Evolutionary conservation across 163 green algal species (phyloP).

Genomic region (Smithsoniella earleae): DNA sequence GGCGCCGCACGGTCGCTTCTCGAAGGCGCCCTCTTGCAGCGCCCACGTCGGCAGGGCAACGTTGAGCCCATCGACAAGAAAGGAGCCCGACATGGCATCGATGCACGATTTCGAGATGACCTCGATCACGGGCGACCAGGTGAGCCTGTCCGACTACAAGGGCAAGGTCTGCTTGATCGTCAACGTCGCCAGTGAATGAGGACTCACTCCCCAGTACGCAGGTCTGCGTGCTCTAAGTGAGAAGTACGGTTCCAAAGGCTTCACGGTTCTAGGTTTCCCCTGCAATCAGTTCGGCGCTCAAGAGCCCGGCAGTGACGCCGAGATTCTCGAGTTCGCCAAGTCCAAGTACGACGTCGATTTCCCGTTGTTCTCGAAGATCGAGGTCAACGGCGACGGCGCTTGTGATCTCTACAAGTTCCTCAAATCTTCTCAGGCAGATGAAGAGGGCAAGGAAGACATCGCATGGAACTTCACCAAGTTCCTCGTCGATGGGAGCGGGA

Average conservation of each 20-base stretch:
- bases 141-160: slow-evolving; percentile 43
- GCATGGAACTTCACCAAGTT: too few relatives aligned
- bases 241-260: slow-evolving; percentile 46
- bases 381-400: too few relatives aligned
- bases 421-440: too few relatives aligned
- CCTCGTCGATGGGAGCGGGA: too few relatives aligned
- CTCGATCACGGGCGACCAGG: too few relatives aligned
- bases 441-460: too few relatives aligned
- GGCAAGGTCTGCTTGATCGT: slow-evolving; percentile 58
- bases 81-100: slow-evolving; percentile 57
- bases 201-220: slow-evolving; percentile 40
- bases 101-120: too few relatives aligned
- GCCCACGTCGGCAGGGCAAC: too few relatives aligned
- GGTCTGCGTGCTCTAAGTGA: slow-evolving; percentile 51
- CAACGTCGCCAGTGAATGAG: slow-evolving; percentile 55
- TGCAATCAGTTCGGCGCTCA: slow-evolving; percentile 43
- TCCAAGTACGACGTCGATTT: slow-evolving; percentile 54
- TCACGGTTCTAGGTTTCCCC: slow-evolving; percentile 39
- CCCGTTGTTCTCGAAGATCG: slow-evolving; percentile 57
- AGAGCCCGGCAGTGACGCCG: slow-evolving; percentile 51
- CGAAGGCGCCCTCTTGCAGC: too few relatives aligned
- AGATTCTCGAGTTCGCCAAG: slow-evolving; percentile 60
- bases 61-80: too few relatives aligned
- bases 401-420: too few relatives aligned
- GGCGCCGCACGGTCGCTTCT: too few relatives aligned